Evolutionary conservation across 345 rosid genomes (phyloP).

Genomic region (Boechera retrofracta): DNA sequence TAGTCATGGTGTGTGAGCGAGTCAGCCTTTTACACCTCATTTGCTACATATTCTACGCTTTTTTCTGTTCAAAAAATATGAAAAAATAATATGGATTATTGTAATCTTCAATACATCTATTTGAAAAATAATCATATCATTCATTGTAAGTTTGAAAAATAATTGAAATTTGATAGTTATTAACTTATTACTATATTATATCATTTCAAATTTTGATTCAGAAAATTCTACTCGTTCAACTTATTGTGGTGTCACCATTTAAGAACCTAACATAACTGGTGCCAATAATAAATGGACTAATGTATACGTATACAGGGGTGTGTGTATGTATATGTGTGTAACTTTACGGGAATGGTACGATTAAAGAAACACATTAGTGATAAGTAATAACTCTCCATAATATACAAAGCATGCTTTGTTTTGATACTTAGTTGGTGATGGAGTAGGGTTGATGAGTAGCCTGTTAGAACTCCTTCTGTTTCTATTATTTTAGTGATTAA

Average conservation of each 20-base stretch:
- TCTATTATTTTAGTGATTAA: conserved; percentile 41
- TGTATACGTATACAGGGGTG: not conserved
- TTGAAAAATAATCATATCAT: no score
- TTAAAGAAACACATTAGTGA: conserved; percentile 26
- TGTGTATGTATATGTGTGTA: not conserved
- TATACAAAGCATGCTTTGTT: conserved; percentile 40
- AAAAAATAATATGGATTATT: no score
- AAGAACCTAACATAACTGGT: not conserved
- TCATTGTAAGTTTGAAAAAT: no score
- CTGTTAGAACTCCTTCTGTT: conserved; percentile 46
- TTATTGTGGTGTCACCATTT: not conserved
- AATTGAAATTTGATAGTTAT: no score
- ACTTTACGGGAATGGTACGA: conserved; percentile 29
- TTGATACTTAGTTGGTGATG: conserved; percentile 42
- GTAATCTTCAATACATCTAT: no score
- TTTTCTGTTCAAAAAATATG: no score
- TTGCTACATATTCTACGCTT: no score
- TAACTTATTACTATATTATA: no score
- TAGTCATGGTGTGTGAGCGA: no score
- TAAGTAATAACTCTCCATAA: conserved; percentile 39
- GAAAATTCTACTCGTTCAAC: not conserved
- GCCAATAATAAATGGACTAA: not conserved
- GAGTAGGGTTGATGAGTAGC: conserved; percentile 47
- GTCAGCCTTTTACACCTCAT: no score
- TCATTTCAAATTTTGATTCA: no score